These are phyloP conservation scores for Pseudogymnoascus sp. DNA, from an alignment of 2,329 filamentous ascomycete species.

Conservation along the genomic window DNA sequence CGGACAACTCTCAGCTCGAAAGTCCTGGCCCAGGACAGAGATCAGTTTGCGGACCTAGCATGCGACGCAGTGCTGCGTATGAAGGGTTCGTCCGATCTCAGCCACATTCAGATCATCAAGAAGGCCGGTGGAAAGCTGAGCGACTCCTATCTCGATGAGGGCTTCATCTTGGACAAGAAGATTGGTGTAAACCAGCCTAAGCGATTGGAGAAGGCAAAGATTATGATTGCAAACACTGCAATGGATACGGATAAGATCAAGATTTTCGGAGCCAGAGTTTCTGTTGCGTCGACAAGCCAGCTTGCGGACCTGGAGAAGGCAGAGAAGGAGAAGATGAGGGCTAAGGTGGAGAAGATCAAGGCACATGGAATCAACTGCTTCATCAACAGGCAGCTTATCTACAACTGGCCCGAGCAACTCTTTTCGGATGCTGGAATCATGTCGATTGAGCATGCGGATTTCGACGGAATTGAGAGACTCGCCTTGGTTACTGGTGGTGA, in stretches of 20 bases:
- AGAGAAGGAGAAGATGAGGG: conserved; percentile 98
- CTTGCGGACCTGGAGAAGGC: conserved; percentile 97
- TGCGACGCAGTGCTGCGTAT: conserved; percentile 87
- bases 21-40: conserved; percentile 86
- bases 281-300: conserved; percentile 93
- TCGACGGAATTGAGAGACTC: conserved; percentile 92
- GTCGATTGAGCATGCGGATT: conserved; percentile 98
- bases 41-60: conserved; percentile 84
- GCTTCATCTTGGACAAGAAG: conserved; percentile 98
- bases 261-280: conserved; percentile 95
- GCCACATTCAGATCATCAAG: conserved; percentile 99
- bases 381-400: conserved; percentile 98
- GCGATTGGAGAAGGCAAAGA: conserved; percentile 95
- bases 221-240: conserved; percentile 91
- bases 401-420: conserved; percentile 99
- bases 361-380: conserved; percentile 99
- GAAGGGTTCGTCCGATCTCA: conserved; percentile 85
- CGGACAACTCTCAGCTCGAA: conserved; percentile 96
- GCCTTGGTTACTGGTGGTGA: conserved; percentile 94
- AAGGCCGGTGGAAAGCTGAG: conserved; percentile 96
- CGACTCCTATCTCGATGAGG: conserved; percentile 95
- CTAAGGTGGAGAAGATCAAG: conserved; percentile 98
- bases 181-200: conserved; percentile 99
- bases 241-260: conserved; percentile 99
- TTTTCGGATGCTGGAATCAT: conserved; percentile 97